Percentiles rank a stretch among this genome's conserved stretches.
phyloP scores from a whole-genome alignment of 768 basidiomycete genomes.

The Tylopilus felleus region DNA sequence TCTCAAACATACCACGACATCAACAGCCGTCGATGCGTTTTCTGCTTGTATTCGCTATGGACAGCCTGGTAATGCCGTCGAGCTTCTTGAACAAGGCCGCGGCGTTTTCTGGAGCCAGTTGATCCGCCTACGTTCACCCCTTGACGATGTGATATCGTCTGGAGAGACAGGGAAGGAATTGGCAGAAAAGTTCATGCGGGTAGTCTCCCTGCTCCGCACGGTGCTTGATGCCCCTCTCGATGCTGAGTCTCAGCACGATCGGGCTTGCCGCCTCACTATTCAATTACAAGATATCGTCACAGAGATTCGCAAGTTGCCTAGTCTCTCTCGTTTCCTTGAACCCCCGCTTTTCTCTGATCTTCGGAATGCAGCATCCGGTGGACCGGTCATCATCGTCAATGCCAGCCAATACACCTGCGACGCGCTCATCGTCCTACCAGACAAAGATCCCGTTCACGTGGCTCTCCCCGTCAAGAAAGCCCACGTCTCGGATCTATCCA shows the following conservation, averaged over 20 bases:
- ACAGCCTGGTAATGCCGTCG: conserved; percentile 18
- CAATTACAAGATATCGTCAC: conserved; percentile 5
- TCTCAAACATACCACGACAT: background rate
- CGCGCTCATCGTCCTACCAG: conserved; percentile 26
- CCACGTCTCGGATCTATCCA: background rate
- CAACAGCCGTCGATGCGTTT: conserved; percentile 7
- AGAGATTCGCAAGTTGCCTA: conserved; percentile 15
- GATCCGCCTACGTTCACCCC: conserved; percentile 15
- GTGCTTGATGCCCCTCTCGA: background rate
- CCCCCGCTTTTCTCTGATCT: conserved; percentile 17
- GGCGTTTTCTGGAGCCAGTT: conserved; percentile 21
- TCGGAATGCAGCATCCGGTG: conserved; percentile 15
- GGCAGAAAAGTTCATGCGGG: background rate
- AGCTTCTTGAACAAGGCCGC: conserved; percentile 32
- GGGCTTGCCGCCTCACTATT: background rate
- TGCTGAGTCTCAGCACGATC: background rate
- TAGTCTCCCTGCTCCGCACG: background rate
- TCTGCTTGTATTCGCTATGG: conserved; percentile 12
- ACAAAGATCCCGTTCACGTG: conserved; percentile 2
- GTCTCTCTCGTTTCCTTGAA: conserved; percentile 29
- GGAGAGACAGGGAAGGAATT: background rate
- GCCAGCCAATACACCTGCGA: conserved; percentile 29
- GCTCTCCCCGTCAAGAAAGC: background rate
- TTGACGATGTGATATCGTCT: conserved; percentile 1
- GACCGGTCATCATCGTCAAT: conserved; percentile 36